Evolutionary conservation across 805 yeast species (phyloP), one percentile per base, ranked within the genome.

Genomic region (Cyberlindnera americana): DNA sequence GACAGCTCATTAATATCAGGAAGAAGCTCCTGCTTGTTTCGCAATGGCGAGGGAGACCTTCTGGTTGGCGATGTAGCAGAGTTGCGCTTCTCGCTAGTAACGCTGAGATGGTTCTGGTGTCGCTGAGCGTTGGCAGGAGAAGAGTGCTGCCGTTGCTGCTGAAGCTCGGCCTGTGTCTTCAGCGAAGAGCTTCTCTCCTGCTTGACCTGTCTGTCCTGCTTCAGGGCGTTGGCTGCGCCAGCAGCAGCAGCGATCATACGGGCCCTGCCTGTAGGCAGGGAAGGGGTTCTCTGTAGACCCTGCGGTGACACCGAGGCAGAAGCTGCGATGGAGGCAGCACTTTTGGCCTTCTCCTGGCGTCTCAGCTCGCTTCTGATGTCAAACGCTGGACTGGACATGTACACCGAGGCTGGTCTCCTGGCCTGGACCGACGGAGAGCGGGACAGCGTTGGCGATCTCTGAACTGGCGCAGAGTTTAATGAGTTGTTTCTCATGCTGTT

Each of bases 361-460:
- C 52, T 45, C 37, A 54, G 8, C 21, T 56, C 52, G 5, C 56
- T 41, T 45, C 60, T 44, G 25, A 56, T 54, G 37, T 56, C 60
- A 43, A 56, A 56, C 2, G 59, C 58, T 2, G 56, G 51, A 29
- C 46, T 49, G 5, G 57, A 51, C 36, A 48, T 44, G 27, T 49
- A 43, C 2, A 49, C 34, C 2, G 56, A 50, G 4, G 45, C 41
- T n/a, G 59, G 56, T 33, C 56, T 46, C 34, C 51, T 37, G 2
- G 22, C 33, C 28, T 49, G 44, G 1, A 47, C 11, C 3, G 56
- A 48, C 6, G 55, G 47, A 6, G 56, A 41, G 15, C 55, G 46
- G 11, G 53, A 47, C 3, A 44, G 2, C 10, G 38, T 38, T 19
- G 55, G 52, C 9, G 57, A 51, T 13, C 40, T 25, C 12, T 34